Conservation (phyloP, 2,329 filamentous ascomycete genomes). For the Conoideocrella luteorostrata region DNA sequence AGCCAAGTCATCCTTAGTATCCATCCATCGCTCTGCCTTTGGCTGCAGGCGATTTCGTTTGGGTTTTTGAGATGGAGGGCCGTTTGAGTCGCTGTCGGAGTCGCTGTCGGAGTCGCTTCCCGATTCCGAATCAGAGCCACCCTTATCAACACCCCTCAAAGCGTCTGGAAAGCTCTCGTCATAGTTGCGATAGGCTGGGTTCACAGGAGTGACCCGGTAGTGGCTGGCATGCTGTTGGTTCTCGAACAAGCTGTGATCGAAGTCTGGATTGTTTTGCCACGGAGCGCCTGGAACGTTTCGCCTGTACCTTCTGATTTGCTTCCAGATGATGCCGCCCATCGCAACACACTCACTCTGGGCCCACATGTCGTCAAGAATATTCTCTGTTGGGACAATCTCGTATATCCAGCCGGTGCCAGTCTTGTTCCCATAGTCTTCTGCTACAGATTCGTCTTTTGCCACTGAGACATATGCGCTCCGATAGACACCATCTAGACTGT, state of each 20-base stretch:
- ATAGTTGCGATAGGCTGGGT: not conserved
- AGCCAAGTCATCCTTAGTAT: no score
- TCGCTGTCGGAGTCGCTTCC: not conserved
- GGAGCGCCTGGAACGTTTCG: not conserved
- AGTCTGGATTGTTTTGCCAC: slow-evolving; percentile 1
- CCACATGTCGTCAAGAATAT: slow-evolving; percentile 6
- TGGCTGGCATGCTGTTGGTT: not conserved
- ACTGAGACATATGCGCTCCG: slow-evolving; percentile 6
- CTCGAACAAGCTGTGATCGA: not conserved
- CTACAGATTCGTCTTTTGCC: not conserved
- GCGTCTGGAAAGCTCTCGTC: not conserved
- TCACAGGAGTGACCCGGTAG: not conserved
- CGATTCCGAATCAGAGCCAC: no score
- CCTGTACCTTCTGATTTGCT: slow-evolving; percentile 5
- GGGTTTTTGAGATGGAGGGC: not conserved
- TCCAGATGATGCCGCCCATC: slow-evolving; percentile 8
- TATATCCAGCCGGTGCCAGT: slow-evolving; percentile 11
- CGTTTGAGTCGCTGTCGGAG: not conserved
- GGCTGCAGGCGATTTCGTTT: no score
- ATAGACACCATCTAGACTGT: not conserved
- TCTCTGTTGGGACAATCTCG: slow-evolving; percentile 7
- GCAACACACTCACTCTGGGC: slow-evolving; percentile 7
- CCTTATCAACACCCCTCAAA: not conserved
- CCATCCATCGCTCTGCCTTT: no score
- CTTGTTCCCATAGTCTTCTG: not conserved